Evolutionary conservation across 108 stramenopile species (phyloP), one percentile per base, ranked within the genome.

Genomic region (Stephanodiscus triporus): DNA sequence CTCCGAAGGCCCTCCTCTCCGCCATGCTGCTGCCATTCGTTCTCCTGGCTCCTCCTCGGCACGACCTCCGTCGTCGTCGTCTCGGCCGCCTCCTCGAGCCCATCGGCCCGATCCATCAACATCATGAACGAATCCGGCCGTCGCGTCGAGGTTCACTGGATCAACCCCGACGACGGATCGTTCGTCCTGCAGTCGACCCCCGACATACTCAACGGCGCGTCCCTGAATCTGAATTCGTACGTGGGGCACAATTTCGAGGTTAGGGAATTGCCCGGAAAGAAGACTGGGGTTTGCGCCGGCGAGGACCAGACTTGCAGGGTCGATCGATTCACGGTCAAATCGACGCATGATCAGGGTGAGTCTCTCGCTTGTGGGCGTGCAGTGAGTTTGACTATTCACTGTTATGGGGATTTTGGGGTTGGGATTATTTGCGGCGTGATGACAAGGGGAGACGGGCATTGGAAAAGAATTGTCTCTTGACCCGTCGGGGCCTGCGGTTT

Each of bases 181-280:
- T 53, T 73, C n/a, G 60, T 77, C 0, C 58, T 89, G n/a, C 84
- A 89, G 75, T 75, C 63, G 29, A 86, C 81, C 42, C 83, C 88
- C 26, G 81, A 78, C 55, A 24, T 87, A 30, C 51, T 86, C 11
- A 80, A 81, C 58, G 92, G 92, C 30, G 87, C 83, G 14, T 72
- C 70, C 11, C 45, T 70, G 8, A 27, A 36, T 14, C 34, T 95
- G 19, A 86, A 92, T 69, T 85, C 85, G 9, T 95, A 77, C 77
- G 82, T 89, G 6, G 84, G 84, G 30, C 94, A 95, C 55, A 73
- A 77, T 24, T 95, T 95, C 78, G 75, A 90, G 76, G 75, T 91
- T 14, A 67, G 86, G 30, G 90, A 95, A 78, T 30, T 88, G 72
- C 85, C 89, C n/a, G 76, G 60, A 0, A 63, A 65, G 48, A 77